Evolutionary conservation across 371 early-diverging fungal genomes (phyloP).

Genomic region (Rhizopus sp.): DNA sequence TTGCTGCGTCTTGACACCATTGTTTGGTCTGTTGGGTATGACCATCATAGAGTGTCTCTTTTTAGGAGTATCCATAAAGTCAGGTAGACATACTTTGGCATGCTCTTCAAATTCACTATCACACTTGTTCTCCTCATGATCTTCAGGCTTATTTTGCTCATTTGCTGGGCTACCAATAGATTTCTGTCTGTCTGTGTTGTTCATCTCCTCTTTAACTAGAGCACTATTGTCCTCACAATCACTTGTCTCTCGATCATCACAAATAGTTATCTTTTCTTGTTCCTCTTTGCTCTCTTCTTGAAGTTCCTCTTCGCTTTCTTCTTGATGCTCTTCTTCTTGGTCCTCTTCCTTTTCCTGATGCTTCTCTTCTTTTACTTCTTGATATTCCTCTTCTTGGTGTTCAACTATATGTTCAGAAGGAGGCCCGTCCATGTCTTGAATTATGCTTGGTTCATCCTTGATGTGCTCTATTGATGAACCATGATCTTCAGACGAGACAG

Average conservation of each 20-base stretch:
- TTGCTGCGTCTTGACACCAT: background rate
- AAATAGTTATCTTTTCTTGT: no score
- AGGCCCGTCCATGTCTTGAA: no score
- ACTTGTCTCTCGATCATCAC: no score
- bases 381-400: background rate
- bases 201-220: no score
- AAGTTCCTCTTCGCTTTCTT: background rate
- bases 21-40: background rate
- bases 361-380: background rate
- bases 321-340: background rate
- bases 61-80: background rate
- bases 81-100: no score
- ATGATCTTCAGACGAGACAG: background rate
- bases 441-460: background rate
- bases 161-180: no score
- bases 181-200: no score
- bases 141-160: background rate
- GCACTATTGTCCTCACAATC: no score
- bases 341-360: background rate
- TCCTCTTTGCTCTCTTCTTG: background rate
- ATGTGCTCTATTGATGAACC: background rate
- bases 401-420: background rate
- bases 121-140: background rate
- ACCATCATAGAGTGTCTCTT: background rate
- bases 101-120: background rate